Percentiles rank a stretch among this genome's conserved stretches.
These are phyloP conservation scores for Curvularia eragrostidis DNA, from an alignment of 2,329 filamentous ascomycete species.

Conservation along the genomic window DNA sequence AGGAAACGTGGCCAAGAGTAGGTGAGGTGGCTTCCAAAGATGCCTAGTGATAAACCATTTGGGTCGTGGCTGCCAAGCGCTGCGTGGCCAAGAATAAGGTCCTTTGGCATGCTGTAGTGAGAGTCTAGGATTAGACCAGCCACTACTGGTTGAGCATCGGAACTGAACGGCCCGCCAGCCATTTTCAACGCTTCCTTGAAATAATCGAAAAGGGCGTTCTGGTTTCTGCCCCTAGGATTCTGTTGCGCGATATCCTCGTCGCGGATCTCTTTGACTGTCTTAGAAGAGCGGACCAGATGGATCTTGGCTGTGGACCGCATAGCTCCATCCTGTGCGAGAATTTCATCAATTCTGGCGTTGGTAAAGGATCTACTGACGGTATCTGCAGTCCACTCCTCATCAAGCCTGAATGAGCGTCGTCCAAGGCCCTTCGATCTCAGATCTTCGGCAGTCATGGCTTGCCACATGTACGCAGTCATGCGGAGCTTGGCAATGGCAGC, in stretches of 20 bases:
- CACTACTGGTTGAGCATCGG: slow-evolving; percentile 34
- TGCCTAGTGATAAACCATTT: slow-evolving; percentile 35
- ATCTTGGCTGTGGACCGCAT: slow-evolving; percentile 40
- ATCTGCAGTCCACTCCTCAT: slow-evolving; percentile 41
- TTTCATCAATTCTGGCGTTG: slow-evolving; percentile 18
- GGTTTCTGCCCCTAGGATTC: slow-evolving; percentile 21
- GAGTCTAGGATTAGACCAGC: slow-evolving; percentile 44
- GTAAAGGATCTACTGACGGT: slow-evolving; percentile 34
- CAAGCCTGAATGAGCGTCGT: slow-evolving; percentile 38
- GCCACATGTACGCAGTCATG: slow-evolving; percentile 48
- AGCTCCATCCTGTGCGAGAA: slow-evolving; percentile 21
- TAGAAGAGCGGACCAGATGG: slow-evolving; percentile 34
- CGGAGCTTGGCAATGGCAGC: slow-evolving; percentile 43
- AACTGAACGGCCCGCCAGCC: slow-evolving; percentile 34
- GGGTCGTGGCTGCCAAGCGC: slow-evolving; percentile 35
- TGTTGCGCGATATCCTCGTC: slow-evolving; percentile 30
- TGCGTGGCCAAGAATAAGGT: slow-evolving; percentile 34
- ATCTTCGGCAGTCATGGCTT: slow-evolving; percentile 45
- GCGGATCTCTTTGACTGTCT: slow-evolving; percentile 33
- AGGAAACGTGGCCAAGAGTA: slow-evolving; percentile 43
- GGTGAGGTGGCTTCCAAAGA: slow-evolving; percentile 37
- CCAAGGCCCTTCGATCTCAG: slow-evolving; percentile 35
- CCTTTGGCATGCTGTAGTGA: slow-evolving; percentile 31
- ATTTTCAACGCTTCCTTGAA: slow-evolving; percentile 36
- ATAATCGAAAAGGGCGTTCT: slow-evolving; percentile 25